Base-by-base conservation (phyloP, 2,329 filamentous ascomycete genomes). In the Talaromyces albobiverticillius region DNA sequence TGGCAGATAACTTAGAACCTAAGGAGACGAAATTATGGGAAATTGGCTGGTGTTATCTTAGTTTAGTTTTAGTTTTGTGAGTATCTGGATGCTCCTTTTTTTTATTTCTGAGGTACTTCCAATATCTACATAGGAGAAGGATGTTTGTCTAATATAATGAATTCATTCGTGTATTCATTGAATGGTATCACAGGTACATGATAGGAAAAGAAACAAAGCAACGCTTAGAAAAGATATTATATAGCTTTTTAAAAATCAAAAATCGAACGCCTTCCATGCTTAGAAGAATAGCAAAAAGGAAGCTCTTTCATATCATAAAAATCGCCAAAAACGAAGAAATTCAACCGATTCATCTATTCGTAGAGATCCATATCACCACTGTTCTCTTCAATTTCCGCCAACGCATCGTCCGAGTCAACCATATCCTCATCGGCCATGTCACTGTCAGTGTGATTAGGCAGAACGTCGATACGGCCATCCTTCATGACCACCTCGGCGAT, bases 381-480 rank as follows among this genome's bases (percentile, higher is more conserved):
- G 56, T 76, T 76, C 47, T 81, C 80, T 57, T 83, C 80, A 75
- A 64, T 85, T 80, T 95, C 90, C 11, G 88, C 86, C 16, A 88
- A 75, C 0, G 87, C 88, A 64, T 90, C 87, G 2, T 87, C 85
- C 10, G 90, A 88, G 56, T 91, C 87, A 48, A 86, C 75, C 85
- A 90, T 86, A 46, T 90, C 87, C 11, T 82, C 80, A 57, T 90
- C 88, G 20, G 80, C 81, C 1, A 69, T 60, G 16, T 84, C 81
- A 60, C 81, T 84, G 34, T 80, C 74, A 41, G 86, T 84, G 70
- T 97, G 94, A 71, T 99, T 97, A 6, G 91, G 79, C 22, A 94
- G 67, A 1, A 99, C 90, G 2, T 84, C 76, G 56, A 97, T 86
- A 70, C 89, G 89, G 43, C 89, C 89, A 59, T 90, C 84, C 26